Evolutionary conservation across 2,329 filamentous ascomycete species (phyloP), one percentile per base, ranked within the genome.

Genomic region (Aspergillus piperis): DNA sequence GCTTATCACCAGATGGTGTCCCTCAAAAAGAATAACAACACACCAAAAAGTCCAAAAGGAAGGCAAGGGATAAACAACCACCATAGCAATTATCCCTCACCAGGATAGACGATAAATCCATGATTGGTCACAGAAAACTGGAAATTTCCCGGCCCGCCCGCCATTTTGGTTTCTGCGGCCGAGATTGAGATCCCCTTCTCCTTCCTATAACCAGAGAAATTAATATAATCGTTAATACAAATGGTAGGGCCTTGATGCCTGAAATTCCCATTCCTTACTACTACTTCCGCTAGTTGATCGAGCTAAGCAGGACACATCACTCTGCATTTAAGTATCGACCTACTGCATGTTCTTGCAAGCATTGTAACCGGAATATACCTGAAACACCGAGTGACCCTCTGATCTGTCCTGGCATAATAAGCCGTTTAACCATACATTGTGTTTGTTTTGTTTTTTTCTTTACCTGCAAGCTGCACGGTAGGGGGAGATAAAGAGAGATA

Each of bases 291-390:
- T 36, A 32, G 10, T 52, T 52, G 49, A 38, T 52, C 32, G 39
- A 19, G 23, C 52, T 36, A 51, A 53, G 50, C 56, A 30, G 39
- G 30, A 54, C 57, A 54, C 57, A 23, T 59, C 57, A 59, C 50
- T 49, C 25, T 54, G 57, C 41, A 59, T 59, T 36, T 36, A 13
- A 32, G 8, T 38, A 19, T 38, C 23, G 19, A 38, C 25, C 17
- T 27, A 59, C 25, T 38, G 51, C 32, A 51, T 54, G 38, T 23
- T 19, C 17, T 23, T 4, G 32, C 25, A 44, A 25, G 30, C 25
- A 19, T 55, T 27, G 11, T 17, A 15, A 36, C 23, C 25, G 41
- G 42, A 41, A 55, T 55, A 47, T 55, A 55, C 39, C 53, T 55
- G 53, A 55, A 55, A 55, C 53, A 19, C 53, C 39, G 23, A 44